phyloP scores from a whole-genome alignment of 371 early-diverging fungal species.

The Parasitella parasitica region DNA sequence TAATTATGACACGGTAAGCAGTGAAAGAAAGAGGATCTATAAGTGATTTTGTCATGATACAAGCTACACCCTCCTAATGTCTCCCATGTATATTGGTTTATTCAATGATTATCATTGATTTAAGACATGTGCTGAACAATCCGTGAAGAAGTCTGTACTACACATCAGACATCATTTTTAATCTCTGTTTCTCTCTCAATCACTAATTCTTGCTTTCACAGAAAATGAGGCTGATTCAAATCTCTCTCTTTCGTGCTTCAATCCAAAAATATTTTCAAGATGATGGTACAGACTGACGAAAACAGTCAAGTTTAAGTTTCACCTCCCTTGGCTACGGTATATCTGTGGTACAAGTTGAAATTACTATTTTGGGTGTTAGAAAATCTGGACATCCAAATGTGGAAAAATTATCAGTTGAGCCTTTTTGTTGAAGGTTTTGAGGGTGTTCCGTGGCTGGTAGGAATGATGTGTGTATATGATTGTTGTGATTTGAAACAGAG shows the following conservation, averaged over 20 bases:
- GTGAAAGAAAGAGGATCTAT: too few species aligned
- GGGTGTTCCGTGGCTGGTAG: background rate
- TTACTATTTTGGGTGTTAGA: background rate
- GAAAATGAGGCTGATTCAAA: too few species aligned
- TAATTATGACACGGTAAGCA: too few species aligned
- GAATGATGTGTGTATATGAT: background rate
- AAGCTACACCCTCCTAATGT: too few species aligned
- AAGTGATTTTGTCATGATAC: too few species aligned
- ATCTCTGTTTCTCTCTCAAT: too few species aligned
- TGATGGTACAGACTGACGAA: background rate
- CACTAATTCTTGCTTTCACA: too few species aligned
- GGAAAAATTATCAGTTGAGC: background rate
- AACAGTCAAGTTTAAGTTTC: background rate
- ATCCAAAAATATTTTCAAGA: background rate
- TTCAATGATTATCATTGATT: too few species aligned
- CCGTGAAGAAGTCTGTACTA: too few species aligned
- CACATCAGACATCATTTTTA: too few species aligned
- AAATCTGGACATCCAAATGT: background rate
- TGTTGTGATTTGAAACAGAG: background rate
- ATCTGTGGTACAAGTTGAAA: background rate
- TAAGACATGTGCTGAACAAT: too few species aligned
- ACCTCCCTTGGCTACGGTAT: background rate
- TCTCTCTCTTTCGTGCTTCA: background rate
- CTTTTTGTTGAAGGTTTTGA: background rate
- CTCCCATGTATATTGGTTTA: too few species aligned